Evolutionary conservation across 805 yeast species (phyloP).

Genomic region (Yarrowia sp.): DNA sequence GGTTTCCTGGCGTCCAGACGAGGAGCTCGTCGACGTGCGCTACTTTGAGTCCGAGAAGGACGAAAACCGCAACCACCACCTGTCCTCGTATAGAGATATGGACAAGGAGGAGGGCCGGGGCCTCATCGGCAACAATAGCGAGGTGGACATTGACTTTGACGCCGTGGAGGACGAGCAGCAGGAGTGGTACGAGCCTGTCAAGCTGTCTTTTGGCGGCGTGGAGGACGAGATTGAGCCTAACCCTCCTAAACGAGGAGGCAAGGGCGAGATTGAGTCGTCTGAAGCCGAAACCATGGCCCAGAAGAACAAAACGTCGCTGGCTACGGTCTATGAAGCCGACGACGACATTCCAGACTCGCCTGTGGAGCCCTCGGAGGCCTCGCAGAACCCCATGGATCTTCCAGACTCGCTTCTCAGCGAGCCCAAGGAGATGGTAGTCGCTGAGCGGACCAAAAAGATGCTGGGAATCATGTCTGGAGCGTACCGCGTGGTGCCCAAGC

Average conservation of each 20-base stretch:
- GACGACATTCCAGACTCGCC: slow-evolving; percentile 13
- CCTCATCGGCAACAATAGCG: slow-evolving; percentile 16
- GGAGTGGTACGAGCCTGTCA: background rate
- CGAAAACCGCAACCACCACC: background rate
- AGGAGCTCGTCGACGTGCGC: slow-evolving; percentile 1
- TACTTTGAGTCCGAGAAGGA: slow-evolving; percentile 21
- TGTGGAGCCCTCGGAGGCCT: background rate
- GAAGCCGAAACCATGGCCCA: background rate
- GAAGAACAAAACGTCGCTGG: slow-evolving; percentile 7
- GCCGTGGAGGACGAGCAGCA: slow-evolving; percentile 20
- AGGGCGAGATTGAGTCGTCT: background rate
- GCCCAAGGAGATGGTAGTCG: slow-evolving; percentile 8
- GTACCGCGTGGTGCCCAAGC: slow-evolving; percentile 18
- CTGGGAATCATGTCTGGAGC: slow-evolving; percentile 21
- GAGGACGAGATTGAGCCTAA: background rate
- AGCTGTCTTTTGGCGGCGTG: background rate
- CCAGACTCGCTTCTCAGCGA: background rate
- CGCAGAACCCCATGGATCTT: slow-evolving; percentile 16
- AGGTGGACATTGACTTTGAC: slow-evolving; percentile 18
- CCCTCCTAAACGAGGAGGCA: slow-evolving; percentile 14
- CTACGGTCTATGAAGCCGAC: background rate
- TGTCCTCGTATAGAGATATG: slow-evolving; percentile 21
- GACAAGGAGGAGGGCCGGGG: slow-evolving; percentile 20
- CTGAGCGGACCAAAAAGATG: slow-evolving; percentile 17
- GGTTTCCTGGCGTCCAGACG: slow-evolving; percentile 21